Evolutionary conservation across 306 rosid species (phyloP), one percentile per base, ranked within the genome.

Genomic region (Malus sylvestris): DNA sequence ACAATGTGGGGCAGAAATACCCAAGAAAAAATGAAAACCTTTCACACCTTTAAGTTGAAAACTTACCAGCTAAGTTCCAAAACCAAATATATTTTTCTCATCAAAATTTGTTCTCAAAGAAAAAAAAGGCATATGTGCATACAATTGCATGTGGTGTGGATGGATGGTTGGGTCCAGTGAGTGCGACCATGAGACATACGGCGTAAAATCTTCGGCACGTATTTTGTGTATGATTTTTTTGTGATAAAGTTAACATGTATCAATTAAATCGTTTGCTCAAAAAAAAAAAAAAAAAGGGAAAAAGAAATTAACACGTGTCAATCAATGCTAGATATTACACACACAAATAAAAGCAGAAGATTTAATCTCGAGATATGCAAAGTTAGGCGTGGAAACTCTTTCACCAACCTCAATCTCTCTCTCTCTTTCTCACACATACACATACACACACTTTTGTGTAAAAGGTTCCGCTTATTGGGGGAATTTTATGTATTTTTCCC

Each of bases 381-480:
- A 38, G 42, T 38, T 38, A 38, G 42, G 42, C 9, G 2, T 1
- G 42, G 42, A 38, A 38, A 38, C 10, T 38, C 10, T 87, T 81
- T 86, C 84, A 80, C 83, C 49, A 42, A 74, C 78, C 76, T 87
- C 77, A 84, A 87, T 83, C 80, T 74, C 63, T 40, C 14, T 80
- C 53, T 22, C 52, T 70, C 74, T 63, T 18, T 12, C 52, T 4
- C 13, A 10, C 46, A 10, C 46, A 44, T 1, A 44, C 49, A 42
- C 45, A 42, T 2, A 42, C 45, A 44, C 15, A 14, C 49, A 22
- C 89, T 84, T 88, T 86, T 75, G 73, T 61, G 81, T 63, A 81
- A 82, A 82, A 89, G 89, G 70, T 72, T 85, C 83, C 84, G 83
- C 88, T 90, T 84, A 86, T 78, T 87, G 89, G 72, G 76, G 88